Base-by-base conservation (phyloP, 2,329 filamentous ascomycete species). In the Fusarium heterosporum region DNA sequence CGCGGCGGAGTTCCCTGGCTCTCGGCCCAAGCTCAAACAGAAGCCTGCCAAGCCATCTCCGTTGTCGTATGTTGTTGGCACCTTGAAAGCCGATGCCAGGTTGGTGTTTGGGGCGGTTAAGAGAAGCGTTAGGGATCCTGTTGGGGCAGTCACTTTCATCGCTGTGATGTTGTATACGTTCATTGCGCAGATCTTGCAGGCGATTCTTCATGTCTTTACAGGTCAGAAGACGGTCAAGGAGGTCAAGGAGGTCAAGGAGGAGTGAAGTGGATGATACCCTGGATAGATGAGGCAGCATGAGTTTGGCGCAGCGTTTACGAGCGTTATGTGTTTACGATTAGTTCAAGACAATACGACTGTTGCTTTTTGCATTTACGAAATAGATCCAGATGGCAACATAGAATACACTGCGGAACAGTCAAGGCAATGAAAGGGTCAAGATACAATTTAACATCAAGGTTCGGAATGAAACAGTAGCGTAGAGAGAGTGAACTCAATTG, bases 1-100 rank as follows among this genome's bases (percentile, higher is more conserved):
- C 8, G 71, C 71, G 2, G 72, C 61, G 1, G 54, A 68, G 8
- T 75, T 75, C 19, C 72, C 73, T 2, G 73, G 73, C 1, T 75
- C 72, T 8, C 51, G 61, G 13, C 62, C 70, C n/a, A 72, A 66
- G 25, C 32, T 75, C 1, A 64, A 41, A 30, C 64, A 73, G 38
- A 64, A 56, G 22, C 65, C 60, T 9, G 53, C 47, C 3, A 69
- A 59, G 13, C 71, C 73, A 4, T 74, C 70, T 1, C 73, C 71
- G 0, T 16, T 73, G 19, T 32, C 61, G 10, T 73, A 72, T 71
- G 72, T 50, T 41, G 41, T 71, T 11, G 45, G 51, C 12, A 69
- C 60, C 32, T 64, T 47, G 7, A 70, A 63, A 38, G 59, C 48
- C 1, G 72, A 73, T 39, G 58, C 56, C 4, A 60, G 61, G 29